Base-by-base conservation (phyloP, 495 filamentous ascomycete species). In the Tuber calosporum region DNA sequence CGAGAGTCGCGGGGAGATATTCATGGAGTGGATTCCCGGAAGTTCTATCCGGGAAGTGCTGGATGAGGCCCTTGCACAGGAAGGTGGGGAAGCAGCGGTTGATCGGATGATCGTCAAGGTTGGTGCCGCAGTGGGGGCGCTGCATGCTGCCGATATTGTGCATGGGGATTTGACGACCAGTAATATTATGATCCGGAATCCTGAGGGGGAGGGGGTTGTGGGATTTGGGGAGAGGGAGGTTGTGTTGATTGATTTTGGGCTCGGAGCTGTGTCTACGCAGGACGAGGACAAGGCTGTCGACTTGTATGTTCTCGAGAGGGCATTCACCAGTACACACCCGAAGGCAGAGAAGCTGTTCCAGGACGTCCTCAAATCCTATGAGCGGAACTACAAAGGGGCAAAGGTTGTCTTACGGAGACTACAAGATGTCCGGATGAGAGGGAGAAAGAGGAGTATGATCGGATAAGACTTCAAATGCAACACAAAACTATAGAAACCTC, bases 131-230 rank as follows among this genome's bases (percentile, higher is more conserved):
- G 88, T 98, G 26, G 95, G 93, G n/a, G 85, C 81, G 62, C 84
- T 99, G 84, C 95, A 99, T 84, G 86, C 85, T 69, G 86, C 87
- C 30, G 94, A 95, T 22, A 89, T 97, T 66, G 88, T 96, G 68
- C 95, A 99, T 85, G 95, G 95, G 66, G 95, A 99, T 84, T 84
- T 99, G 84, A 99, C 96, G 73, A 99, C 94, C 73, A 97, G 94
- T 84, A 99, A 99, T 84, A 84, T 99, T 83, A 97, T 99, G 89
- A 82, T 99, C 68, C 82, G 90, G 71, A 74, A 74, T 75, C 53
- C 66, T 53, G 70, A 48, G 22, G 34, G 38, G 42, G 73, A 73
- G 67, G 79, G 67, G 17, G 79, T 78, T 8, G 81, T 76, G 40
- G 82, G 75, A 17, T 76, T 74, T 9, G 83, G 86, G 26, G 86